Evolutionary conservation across 2,329 filamentous ascomycete genomes (phyloP).

Genomic region (Coniella lustricola): DNA sequence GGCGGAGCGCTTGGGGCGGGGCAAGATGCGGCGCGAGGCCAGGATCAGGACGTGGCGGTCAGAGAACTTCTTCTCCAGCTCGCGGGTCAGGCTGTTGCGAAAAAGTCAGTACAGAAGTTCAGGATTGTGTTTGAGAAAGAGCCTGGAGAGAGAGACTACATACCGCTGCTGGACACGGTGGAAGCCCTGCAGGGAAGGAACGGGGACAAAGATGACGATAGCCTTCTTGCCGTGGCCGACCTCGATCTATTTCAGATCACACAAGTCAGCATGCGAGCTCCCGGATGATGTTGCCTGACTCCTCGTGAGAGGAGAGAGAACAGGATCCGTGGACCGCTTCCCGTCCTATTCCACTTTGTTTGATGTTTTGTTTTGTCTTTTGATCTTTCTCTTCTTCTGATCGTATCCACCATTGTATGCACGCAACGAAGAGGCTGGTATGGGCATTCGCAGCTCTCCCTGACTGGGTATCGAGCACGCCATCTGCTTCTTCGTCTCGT

Average conservation of each 20-base stretch:
- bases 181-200: constrained; percentile 96
- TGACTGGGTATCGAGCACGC: background rate
- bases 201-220: constrained; percentile 99
- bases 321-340: constrained; percentile 63
- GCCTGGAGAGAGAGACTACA: constrained; percentile 30
- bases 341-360: constrained; percentile 57
- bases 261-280: constrained; percentile 71
- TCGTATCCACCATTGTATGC: background rate
- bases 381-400: constrained; percentile 4
- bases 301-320: constrained; percentile 18
- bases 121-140: background rate
- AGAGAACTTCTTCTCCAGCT: constrained; percentile 99
- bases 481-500: background rate
- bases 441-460: background rate
- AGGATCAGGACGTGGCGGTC: constrained; percentile 99
- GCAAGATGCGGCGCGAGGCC: constrained; percentile 96
- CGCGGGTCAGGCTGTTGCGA: constrained; percentile 77
- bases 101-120: background rate
- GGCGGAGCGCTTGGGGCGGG: constrained; percentile 96
- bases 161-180: constrained; percentile 99
- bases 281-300: constrained; percentile 40
- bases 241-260: constrained; percentile 78
- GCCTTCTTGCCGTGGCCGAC: constrained; percentile 99
- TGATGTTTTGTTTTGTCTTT: constrained; percentile 7
- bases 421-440: background rate